Conservation (phyloP, 345 rosid genomes). For the Arabidopsis arenosa region DNA sequence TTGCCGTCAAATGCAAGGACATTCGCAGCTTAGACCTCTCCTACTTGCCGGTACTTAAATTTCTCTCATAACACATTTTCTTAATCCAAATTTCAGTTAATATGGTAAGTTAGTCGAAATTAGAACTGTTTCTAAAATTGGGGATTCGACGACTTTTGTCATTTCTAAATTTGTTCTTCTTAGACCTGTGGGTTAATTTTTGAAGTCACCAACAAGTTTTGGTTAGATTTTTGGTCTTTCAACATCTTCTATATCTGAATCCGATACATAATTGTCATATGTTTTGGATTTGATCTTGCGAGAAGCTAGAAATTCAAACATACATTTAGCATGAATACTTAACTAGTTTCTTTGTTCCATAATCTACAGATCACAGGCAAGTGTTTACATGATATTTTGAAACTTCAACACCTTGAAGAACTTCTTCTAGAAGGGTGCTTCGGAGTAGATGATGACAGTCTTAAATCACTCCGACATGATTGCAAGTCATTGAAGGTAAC, state of each 20-base stretch:
- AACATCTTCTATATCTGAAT: not conserved
- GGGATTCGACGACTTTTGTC: not conserved
- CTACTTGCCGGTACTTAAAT: constrained; percentile 47
- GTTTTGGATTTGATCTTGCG: constrained; percentile 3
- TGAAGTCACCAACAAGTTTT: not conserved
- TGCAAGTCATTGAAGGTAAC: constrained; percentile 55
- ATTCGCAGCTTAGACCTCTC: constrained; percentile 56
- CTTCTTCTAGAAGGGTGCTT: constrained; percentile 57
- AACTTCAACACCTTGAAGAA: constrained; percentile 56
- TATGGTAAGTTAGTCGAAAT: not conserved
- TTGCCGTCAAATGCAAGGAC: constrained; percentile 55
- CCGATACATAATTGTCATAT: not conserved
- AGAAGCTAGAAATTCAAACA: not conserved
- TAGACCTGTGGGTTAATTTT: not conserved
- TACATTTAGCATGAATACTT: not conserved
- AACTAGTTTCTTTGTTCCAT: not conserved
- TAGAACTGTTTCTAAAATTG: constrained; percentile 3
- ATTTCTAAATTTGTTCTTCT: not conserved
- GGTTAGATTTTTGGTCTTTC: too few relatives aligned
- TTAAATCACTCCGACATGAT: constrained; percentile 46
- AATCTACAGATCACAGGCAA: constrained; percentile 52
- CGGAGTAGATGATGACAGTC: constrained; percentile 57
- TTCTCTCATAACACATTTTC: not conserved
- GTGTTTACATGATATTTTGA: constrained; percentile 51
- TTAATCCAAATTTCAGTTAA: not conserved